Base-by-base conservation (phyloP, 306 rosid genomes). In the Sindora glabra region DNA sequence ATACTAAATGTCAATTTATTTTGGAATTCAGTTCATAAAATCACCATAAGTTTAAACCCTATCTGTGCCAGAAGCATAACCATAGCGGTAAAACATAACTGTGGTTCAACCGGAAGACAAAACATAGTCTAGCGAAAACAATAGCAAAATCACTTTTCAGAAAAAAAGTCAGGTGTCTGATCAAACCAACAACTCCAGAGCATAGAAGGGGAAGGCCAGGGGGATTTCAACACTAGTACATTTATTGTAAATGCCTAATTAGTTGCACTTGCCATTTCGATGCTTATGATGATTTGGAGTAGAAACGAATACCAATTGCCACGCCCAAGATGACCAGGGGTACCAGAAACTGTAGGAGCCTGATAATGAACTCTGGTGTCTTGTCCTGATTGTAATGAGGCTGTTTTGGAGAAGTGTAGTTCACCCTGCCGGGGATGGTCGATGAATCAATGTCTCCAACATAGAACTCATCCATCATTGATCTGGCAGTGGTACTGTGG, bases 401-500 rank as follows among this genome's bases (percentile, higher is more conserved):
- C 65, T 88, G 94, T 56, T 83, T 86, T 8, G 90, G 89, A 52
- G 99, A 77, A 60, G 80, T 76, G 87, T 84, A 89, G 37, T 55
- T 55, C 8, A 47, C 70, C 68, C 73, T 89, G 2, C 74, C 2
- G 2, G 95, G 80, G 30, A 86, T 74, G 33, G 85, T 72, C 27
- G 94, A 55, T 30, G 85, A 19, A 76, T 94, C 87, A 8, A 94
- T 72, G 39, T 89, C 90, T 59, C 99, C 99, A 0, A 94, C 78
- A 10, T 94, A 80, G 62, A 59, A 86, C 24, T 94, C 99, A 7
- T 86, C 89, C 97, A 94, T 74, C 94, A 89, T 86, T 7, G 95
- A 79, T 36, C 30, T 71, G 0, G 99, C 99, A 21, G 75, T 67
- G 45, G 79, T 52, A 68, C 99, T 89, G 85, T 94, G 99, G 17